Percentiles rank a stretch among this genome's conserved stretches.
phyloP scores from a whole-genome alignment of 352 stramenopile genomes.

The Halophytophthora polymorphica region DNA sequence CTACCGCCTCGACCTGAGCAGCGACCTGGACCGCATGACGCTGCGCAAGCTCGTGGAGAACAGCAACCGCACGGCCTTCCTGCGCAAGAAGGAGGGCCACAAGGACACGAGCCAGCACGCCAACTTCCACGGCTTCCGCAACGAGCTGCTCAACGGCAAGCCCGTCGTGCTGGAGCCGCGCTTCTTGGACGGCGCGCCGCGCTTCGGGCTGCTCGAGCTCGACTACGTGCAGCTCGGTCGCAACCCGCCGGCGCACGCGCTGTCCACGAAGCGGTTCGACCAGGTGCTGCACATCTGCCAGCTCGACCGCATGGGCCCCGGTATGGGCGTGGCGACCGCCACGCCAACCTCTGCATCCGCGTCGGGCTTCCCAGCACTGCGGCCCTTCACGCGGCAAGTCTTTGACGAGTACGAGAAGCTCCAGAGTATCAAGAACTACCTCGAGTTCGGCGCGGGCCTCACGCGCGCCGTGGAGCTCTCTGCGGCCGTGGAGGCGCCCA shows the following conservation, averaged over 20 bases:
- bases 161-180: conserved; percentile 40
- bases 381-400: conserved; percentile 32
- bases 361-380: conserved; percentile 37
- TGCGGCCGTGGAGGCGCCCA: conserved; percentile 7
- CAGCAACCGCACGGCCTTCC: conserved; percentile 69
- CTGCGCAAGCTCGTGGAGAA: conserved; percentile 78
- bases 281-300: conserved; percentile 63
- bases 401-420: conserved; percentile 64
- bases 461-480: conserved; percentile 43
- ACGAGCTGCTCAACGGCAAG: conserved; percentile 72
- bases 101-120: conserved; percentile 74
- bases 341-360: not conserved
- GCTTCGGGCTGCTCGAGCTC: conserved; percentile 73
- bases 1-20: conserved; percentile 67
- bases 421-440: conserved; percentile 58
- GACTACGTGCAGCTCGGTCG: conserved; percentile 68
- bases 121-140: conserved; percentile 77
- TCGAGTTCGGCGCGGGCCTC: conserved; percentile 57
- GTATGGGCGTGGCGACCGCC: conserved; percentile 26
- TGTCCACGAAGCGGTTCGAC: conserved; percentile 63
- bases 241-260: conserved; percentile 21
- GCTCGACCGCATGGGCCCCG: conserved; percentile 41
- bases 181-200: conserved; percentile 65
- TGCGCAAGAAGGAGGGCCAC: conserved; percentile 56
- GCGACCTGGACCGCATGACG: conserved; percentile 60